These are phyloP conservation scores for Fistulifera solaris DNA, from an alignment of 108 stramenopile species.

Conservation along the genomic window DNA sequence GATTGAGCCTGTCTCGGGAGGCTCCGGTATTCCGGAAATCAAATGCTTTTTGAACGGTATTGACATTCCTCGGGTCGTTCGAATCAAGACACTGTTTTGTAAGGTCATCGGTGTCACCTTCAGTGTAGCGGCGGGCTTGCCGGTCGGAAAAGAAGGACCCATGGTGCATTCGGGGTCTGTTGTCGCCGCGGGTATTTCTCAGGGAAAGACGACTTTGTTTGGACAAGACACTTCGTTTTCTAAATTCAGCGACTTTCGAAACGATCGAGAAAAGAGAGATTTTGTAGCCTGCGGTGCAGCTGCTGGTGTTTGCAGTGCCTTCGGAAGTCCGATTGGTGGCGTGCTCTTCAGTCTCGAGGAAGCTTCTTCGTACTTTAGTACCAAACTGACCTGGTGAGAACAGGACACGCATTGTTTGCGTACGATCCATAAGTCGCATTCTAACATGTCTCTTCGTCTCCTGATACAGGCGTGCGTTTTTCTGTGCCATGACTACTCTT, in stretches of 20 bases:
- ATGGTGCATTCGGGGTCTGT: conserved; percentile 87
- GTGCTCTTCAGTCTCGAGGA: conserved; percentile 94
- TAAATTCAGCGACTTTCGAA: conserved; percentile 88
- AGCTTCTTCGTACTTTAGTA: conserved; percentile 93
- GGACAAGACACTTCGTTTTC: conserved; percentile 88
- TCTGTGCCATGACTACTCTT: conserved; percentile 94
- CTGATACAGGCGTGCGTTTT: conserved; percentile 32
- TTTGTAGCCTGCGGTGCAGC: conserved; percentile 97
- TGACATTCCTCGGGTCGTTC: conserved; percentile 78
- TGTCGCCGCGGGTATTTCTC: conserved; percentile 76
- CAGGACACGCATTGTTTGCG: too few species aligned
- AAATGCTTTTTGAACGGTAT: conserved; percentile 97
- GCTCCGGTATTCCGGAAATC: conserved; percentile 97
- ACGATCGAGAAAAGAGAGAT: conserved; percentile 83
- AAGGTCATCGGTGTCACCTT: conserved; percentile 93
- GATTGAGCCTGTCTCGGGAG: conserved; percentile 86
- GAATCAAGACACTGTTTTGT: conserved; percentile 87
- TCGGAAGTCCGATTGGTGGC: conserved; percentile 96
- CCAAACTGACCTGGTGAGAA: conserved; percentile 93
- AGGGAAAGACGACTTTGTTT: conserved; percentile 71
- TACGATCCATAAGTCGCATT: too few species aligned
- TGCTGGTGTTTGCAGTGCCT: conserved; percentile 90
- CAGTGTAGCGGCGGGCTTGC: conserved; percentile 86
- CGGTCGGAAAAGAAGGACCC: conserved; percentile 96
- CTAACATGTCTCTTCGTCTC: too few species aligned